phyloP scores from a whole-genome alignment of 768 basidiomycete species.

The Termitomyces sp. region DNA sequence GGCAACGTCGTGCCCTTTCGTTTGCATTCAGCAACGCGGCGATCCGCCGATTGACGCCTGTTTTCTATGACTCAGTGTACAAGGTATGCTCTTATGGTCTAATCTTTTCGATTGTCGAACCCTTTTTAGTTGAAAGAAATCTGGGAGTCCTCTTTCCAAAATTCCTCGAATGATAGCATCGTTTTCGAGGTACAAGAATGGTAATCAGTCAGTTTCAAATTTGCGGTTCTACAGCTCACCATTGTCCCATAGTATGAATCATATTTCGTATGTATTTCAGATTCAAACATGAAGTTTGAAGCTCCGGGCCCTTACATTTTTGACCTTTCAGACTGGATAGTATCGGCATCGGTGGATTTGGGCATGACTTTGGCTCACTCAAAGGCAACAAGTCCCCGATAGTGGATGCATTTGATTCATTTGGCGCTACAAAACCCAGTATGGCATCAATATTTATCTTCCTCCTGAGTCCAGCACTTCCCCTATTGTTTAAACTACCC shows the following conservation, averaged over 20 bases:
- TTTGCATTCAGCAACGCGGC: conserved; percentile 39
- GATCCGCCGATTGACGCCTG: conserved; percentile 29
- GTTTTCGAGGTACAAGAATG: conserved; percentile 42
- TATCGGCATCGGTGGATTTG: conserved; percentile 47
- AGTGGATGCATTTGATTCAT: conserved; percentile 25
- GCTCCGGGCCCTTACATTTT: neutral
- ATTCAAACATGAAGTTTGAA: neutral
- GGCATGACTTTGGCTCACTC: conserved; percentile 45
- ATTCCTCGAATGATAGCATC: conserved; percentile 11
- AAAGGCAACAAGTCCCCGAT: conserved; percentile 34
- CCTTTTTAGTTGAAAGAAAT: conserved; percentile 22
- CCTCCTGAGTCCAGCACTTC: conserved; percentile 24
- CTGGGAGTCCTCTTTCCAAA: conserved; percentile 22
- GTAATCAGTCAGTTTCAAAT: conserved; percentile 13
- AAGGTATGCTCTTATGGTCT: neutral
- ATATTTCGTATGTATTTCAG: conserved; percentile 30
- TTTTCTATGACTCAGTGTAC: conserved; percentile 25
- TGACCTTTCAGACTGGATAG: conserved; percentile 40
- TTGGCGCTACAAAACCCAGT: conserved; percentile 18
- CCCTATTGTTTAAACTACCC: conserved; percentile 23
- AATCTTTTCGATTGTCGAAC: neutral
- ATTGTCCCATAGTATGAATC: conserved; percentile 30
- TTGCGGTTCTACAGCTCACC: neutral
- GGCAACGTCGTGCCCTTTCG: conserved; percentile 36
- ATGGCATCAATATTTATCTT: conserved; percentile 8